phyloP scores from a whole-genome alignment of 495 filamentous ascomycete genomes.

The Aspergillus heteromorphus region DNA sequence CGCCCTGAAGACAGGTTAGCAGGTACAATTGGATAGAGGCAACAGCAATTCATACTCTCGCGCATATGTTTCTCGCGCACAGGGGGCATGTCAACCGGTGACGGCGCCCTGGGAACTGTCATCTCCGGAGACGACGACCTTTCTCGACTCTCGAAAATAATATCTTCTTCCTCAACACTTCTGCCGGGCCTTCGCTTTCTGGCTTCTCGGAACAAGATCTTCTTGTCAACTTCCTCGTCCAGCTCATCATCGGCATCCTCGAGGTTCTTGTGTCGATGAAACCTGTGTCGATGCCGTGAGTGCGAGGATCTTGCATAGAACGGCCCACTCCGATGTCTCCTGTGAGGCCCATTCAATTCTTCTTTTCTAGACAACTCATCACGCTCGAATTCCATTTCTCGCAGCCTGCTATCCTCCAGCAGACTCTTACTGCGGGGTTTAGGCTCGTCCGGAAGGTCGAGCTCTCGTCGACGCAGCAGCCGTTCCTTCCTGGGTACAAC shows the following conservation, averaged over 20 bases:
- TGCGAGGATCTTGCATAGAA: background rate
- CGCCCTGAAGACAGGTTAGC: background rate
- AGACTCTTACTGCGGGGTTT: slow-evolving; percentile 1
- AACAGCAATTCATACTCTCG: background rate
- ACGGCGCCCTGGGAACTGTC: slow-evolving; percentile 5
- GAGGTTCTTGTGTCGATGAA: slow-evolving; percentile 6
- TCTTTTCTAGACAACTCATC: background rate
- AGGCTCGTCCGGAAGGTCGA: background rate
- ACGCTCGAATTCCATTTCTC: background rate
- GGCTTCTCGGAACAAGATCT: background rate
- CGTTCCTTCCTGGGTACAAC: slow-evolving; percentile 11
- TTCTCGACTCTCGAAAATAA: background rate
- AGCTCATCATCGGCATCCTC: slow-evolving; percentile 7
- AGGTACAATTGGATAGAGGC: background rate
- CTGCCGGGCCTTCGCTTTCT: slow-evolving; percentile 2
- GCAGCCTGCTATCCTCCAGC: slow-evolving; percentile 4
- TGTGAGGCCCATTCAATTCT: background rate
- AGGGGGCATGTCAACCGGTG: slow-evolving; percentile 2
- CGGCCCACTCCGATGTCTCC: background rate
- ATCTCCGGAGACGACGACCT: slow-evolving; percentile 7
- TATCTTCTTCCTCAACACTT: slow-evolving; percentile 5
- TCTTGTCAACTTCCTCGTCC: slow-evolving; percentile 7
- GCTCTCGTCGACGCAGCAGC: slow-evolving; percentile 2
- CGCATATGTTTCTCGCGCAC: slow-evolving; percentile 1
- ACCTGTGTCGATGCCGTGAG: background rate